These are phyloP conservation scores for Alternaria gansuensis DNA, from an alignment of 2,329 filamentous ascomycete genomes.

Conservation along the genomic window DNA sequence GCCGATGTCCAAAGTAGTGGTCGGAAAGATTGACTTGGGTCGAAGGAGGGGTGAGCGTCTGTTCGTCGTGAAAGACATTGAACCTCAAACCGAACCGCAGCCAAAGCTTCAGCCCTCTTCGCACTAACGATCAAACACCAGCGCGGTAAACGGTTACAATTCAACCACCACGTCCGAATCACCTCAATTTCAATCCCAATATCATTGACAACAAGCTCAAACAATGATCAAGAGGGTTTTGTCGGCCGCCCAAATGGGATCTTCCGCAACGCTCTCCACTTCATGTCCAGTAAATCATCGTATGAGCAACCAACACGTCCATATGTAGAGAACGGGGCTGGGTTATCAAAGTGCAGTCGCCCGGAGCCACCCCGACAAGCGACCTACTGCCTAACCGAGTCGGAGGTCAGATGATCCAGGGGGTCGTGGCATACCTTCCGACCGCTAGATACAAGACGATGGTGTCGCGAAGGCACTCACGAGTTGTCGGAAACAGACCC, in stretches of 20 bases:
- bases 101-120: constrained; percentile 9
- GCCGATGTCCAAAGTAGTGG: neutral
- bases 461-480: neutral
- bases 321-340: neutral
- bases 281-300: neutral
- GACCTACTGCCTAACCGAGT: neutral
- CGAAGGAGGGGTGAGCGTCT: neutral
- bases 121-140: neutral
- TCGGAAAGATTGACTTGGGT: neutral
- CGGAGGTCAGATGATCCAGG: neutral
- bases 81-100: neutral
- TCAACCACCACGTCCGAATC: neutral
- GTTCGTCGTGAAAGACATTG: neutral
- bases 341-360: neutral
- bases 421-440: neutral
- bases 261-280: neutral
- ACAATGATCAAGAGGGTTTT: neutral
- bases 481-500: neutral
- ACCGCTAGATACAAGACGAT: neutral
- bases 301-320: neutral
- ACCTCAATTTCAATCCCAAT: neutral
- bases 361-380: neutral
- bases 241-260: neutral
- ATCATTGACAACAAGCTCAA: neutral
- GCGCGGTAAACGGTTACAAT: neutral